Evolutionary conservation across 2,329 filamentous ascomycete species (phyloP).

Genomic region (Xylaria sp.): DNA sequence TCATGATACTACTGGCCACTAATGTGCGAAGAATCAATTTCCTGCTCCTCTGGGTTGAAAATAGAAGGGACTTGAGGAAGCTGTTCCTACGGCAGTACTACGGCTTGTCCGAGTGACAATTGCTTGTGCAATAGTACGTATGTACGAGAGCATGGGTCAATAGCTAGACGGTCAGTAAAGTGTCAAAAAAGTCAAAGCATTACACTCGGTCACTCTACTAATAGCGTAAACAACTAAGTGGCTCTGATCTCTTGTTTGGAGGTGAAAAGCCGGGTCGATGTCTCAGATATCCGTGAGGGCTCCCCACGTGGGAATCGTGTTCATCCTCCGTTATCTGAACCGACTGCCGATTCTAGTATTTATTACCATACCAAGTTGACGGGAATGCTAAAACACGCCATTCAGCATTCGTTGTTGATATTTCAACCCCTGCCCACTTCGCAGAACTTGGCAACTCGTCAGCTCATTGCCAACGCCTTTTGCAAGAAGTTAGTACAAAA

Average conservation of each 20-base stretch:
- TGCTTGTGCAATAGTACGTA: neutral
- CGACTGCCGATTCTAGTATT: slow-evolving; percentile 24
- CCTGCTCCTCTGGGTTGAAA: neutral
- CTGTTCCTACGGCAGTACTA: neutral
- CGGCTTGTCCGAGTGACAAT: slow-evolving; percentile 6
- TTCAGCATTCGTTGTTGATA: slow-evolving; percentile 11
- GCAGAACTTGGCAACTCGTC: slow-evolving; percentile 27
- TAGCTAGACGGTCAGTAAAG: neutral
- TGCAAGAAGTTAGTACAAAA: slow-evolving; percentile 14
- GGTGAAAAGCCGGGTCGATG: slow-evolving; percentile 38
- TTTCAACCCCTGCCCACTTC: neutral
- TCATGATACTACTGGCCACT: slow-evolving; percentile 40
- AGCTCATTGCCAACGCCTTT: slow-evolving; percentile 34
- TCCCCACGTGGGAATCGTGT: slow-evolving; percentile 48
- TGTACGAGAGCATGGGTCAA: too few relatives aligned
- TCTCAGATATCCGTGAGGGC: slow-evolving; percentile 47
- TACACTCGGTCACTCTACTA: neutral
- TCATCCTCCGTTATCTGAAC: slow-evolving; percentile 31
- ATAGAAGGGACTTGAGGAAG: neutral
- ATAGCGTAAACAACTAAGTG: slow-evolving; percentile 3
- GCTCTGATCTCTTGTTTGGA: slow-evolving; percentile 14
- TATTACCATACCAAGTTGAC: slow-evolving; percentile 1
- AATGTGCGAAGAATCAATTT: neutral
- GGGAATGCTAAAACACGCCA: neutral
- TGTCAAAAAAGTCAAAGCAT: neutral